phyloP scores from a whole-genome alignment of 192 early-diverging fungal species.

The Coemansia sp. region DNA sequence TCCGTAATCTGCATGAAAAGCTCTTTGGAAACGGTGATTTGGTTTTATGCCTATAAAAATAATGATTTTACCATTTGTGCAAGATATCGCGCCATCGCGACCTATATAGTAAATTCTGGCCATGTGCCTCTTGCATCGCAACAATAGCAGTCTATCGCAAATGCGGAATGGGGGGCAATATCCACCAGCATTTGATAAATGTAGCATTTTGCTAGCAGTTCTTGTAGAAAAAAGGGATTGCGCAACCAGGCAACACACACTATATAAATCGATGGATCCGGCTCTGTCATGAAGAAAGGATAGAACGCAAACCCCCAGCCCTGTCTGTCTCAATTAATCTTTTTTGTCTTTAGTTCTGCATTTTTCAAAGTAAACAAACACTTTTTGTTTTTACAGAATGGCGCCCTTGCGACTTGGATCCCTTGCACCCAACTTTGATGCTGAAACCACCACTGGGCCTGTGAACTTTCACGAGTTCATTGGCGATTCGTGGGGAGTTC shows the following conservation, averaged over 20 bases:
- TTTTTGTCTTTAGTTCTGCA: neutral
- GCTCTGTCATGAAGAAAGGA: too few species aligned
- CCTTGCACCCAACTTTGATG: conserved; percentile 73
- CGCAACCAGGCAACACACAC: too few species aligned
- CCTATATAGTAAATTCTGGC: neutral
- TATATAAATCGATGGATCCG: too few species aligned
- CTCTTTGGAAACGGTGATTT: too few species aligned
- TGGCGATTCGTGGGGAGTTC: conserved; percentile 82
- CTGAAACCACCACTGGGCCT: conserved; percentile 83
- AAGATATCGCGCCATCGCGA: neutral
- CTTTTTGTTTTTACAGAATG: conserved; percentile 20
- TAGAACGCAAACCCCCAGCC: neutral
- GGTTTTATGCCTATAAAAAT: neutral
- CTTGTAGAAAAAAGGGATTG: too few species aligned
- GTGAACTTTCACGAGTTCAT: conserved; percentile 92
- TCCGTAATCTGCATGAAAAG: too few species aligned
- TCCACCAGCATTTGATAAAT: too few species aligned
- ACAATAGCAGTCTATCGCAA: neutral
- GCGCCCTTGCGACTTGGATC: conserved; percentile 62
- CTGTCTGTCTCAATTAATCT: neutral
- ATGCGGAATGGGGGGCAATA: too few species aligned
- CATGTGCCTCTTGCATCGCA: neutral
- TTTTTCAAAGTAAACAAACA: neutral
- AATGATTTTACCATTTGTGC: neutral
- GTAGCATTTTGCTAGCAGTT: too few species aligned